These are phyloP conservation scores for Septoria linicola DNA, from an alignment of 2,329 filamentous ascomycete species.

Conservation along the genomic window DNA sequence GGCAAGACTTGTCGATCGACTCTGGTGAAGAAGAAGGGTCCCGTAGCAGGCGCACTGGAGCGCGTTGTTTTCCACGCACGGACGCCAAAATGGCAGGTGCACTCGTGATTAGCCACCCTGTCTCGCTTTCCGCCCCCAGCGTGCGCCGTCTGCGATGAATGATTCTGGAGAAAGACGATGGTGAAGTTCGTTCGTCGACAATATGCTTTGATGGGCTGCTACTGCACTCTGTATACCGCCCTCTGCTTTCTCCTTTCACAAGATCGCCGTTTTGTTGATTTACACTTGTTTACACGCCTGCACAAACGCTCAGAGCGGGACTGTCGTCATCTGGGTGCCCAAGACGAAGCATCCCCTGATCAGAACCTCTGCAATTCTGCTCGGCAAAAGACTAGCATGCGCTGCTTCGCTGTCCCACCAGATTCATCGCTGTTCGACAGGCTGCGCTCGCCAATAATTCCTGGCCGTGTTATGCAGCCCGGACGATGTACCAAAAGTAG, in stretches of 20 bases:
- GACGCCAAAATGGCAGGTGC: background rate
- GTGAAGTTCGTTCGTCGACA: no score
- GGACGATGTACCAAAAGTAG: slow-evolving; percentile 10
- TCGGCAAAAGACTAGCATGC: background rate
- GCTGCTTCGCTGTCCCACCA: background rate
- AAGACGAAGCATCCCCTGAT: slow-evolving; percentile 4
- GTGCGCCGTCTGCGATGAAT: no score
- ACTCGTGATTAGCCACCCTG: background rate
- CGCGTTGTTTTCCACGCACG: background rate
- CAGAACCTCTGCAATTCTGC: background rate
- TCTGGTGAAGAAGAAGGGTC: background rate
- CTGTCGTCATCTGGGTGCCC: slow-evolving; percentile 1
- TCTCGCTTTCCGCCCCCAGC: no score
- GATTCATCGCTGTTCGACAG: background rate
- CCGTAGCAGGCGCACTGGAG: background rate
- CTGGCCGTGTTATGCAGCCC: background rate
- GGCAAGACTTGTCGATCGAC: background rate
- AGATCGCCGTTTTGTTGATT: slow-evolving; percentile 11
- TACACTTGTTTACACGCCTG: slow-evolving; percentile 1
- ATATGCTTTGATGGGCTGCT: no score
- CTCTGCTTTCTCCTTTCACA: slow-evolving; percentile 11
- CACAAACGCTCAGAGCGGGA: slow-evolving; percentile 4
- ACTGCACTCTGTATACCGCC: background rate
- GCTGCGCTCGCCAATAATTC: no score
- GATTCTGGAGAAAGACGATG: no score